These are phyloP conservation scores for Aspergillus biplanus DNA, from an alignment of 495 filamentous ascomycete species.

Conservation along the genomic window DNA sequence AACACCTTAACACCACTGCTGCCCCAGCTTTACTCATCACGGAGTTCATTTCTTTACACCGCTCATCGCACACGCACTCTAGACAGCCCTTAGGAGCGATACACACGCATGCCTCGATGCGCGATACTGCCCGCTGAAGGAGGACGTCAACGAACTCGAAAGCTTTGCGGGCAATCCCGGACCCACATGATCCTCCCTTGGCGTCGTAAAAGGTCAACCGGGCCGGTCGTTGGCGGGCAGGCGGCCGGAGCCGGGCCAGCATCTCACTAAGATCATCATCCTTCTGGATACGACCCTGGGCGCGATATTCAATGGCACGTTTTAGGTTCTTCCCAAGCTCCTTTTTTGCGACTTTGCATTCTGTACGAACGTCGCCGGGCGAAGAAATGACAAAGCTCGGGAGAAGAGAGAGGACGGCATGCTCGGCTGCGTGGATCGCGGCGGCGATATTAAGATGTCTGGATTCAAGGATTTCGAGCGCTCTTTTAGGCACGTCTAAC, in stretches of 20 bases:
- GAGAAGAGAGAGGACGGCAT: slow-evolving; percentile 83
- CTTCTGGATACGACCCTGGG: slow-evolving; percentile 14
- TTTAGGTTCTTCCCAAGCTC: slow-evolving; percentile 49
- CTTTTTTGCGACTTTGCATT: slow-evolving; percentile 88
- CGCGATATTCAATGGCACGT: slow-evolving; percentile 25
- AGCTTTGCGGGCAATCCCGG: slow-evolving; percentile 86
- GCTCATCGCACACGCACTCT: slow-evolving; percentile 85
- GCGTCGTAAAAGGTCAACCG: slow-evolving; percentile 93
- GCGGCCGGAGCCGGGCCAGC: slow-evolving; percentile 31
- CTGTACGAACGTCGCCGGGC: slow-evolving; percentile 87
- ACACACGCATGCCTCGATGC: slow-evolving; percentile 75
- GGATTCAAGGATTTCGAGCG: slow-evolving; percentile 76
- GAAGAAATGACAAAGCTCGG: slow-evolving; percentile 88
- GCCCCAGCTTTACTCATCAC: slow-evolving; percentile 94
- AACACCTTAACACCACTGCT: slow-evolving; percentile 72
- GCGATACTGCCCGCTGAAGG: slow-evolving; percentile 74
- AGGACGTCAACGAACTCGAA: slow-evolving; percentile 89
- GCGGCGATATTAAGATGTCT: slow-evolving; percentile 79
- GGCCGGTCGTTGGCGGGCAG: slow-evolving; percentile 80
- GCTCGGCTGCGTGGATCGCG: slow-evolving; percentile 93
- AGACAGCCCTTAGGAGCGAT: slow-evolving; percentile 70
- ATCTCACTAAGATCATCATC: slow-evolving; percentile 27
- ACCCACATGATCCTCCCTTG: slow-evolving; percentile 81
- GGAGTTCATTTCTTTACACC: slow-evolving; percentile 85
- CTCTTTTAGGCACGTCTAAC: slow-evolving; percentile 83